Evolutionary conservation across 331 rosid species (phyloP), one percentile per base, ranked within the genome.

Genomic region (Rhamnella rubrinervis): DNA sequence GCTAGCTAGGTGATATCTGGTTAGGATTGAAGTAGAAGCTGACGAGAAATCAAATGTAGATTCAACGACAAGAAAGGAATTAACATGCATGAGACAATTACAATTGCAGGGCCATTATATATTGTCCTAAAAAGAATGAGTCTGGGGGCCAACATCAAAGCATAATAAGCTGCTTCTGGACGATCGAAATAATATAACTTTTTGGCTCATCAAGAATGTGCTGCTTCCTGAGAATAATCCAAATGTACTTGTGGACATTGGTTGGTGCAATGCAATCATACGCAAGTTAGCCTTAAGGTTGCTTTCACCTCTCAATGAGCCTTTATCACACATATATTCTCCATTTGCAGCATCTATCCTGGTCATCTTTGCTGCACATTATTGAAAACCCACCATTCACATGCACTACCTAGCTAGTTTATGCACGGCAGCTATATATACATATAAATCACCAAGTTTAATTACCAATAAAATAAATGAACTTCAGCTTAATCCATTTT

Each of bases 321-420:
- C 41, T 78, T 83, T 71, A 28, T 31, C 35, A 3, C 17, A 69
- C 67, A 50, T 76, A 79, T 68, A 82, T 78, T 83, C 82, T 70
- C 75, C 70, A 68, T 31, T 80, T 84, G 71, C 84, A 79, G 88
- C 85, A 88, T 87, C 84, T 75, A 77, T 88, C 86, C 87, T 83
- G 75, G 80, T 78, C 78, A 68, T 84, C 82, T 63, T 73, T 75
- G 65, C 52, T 70, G 68, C 61, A 69, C 67, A 80, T 66, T 77
- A 61, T 56, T 60, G 83, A 68, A 77, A 81, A 78, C 35, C 74
- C 74, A 71, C 72, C 79, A 75, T 74, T 67, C 71, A 1, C 71
- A 37, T 31, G 35, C 61, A 40, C 47, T 40, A 44, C 15, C 49
- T 12, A 44, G 49, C 49, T 44, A 44, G 49, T 44, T 16, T 1